A percentile compares a stretch with the other conserved stretches of the same genome.
phyloP scores from a whole-genome alignment of 139 green algal species.

The Zygnema cylindricum region DNA sequence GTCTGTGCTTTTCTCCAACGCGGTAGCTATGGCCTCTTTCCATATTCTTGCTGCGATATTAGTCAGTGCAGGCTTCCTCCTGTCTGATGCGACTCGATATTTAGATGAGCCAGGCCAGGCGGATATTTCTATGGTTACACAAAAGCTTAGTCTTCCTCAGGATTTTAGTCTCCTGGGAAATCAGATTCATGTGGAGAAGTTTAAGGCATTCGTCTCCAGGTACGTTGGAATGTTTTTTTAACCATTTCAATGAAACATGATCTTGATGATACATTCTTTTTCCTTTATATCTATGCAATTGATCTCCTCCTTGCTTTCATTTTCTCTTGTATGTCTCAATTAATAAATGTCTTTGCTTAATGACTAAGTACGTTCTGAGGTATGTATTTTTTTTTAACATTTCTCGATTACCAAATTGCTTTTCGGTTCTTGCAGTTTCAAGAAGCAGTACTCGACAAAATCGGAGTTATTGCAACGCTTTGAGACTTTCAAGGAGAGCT shows the following conservation, averaged over 20 bases:
- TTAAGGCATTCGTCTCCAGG: constrained; percentile 26
- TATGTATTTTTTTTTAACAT: too few relatives aligned
- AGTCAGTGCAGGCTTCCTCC: too few relatives aligned
- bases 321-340: too few relatives aligned
- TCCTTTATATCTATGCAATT: too few relatives aligned
- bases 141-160: not conserved
- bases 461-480: constrained; percentile 31
- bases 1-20: too few relatives aligned
- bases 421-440: constrained; percentile 33
- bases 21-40: too few relatives aligned
- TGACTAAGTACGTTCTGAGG: too few relatives aligned
- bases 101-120: not conserved
- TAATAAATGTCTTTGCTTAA: too few relatives aligned
- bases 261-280: too few relatives aligned
- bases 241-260: not conserved
- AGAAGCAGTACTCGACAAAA: constrained; percentile 15
- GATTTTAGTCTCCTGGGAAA: constrained; percentile 4
- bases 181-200: constrained; percentile 11
- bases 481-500: constrained; percentile 33
- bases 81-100: not conserved
- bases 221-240: constrained; percentile 1
- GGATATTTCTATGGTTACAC: not conserved
- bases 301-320: too few relatives aligned
- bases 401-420: too few relatives aligned
- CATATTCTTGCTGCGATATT: too few relatives aligned